Evolutionary conservation across 495 filamentous ascomycete genomes (phyloP).

Genomic region (Aspergillus indologenus): DNA sequence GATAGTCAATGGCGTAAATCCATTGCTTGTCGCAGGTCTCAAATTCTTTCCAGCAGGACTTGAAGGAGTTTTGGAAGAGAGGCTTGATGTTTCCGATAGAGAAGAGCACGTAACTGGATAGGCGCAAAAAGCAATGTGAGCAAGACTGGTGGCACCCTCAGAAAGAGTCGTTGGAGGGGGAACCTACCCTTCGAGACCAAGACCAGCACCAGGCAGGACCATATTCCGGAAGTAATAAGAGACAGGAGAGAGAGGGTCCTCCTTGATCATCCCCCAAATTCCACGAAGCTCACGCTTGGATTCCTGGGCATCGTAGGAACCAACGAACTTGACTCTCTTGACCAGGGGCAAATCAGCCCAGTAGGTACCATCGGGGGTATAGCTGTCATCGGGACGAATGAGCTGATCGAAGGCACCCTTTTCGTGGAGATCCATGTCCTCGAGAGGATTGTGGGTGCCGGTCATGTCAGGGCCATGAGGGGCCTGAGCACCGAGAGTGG

Average conservation of each 20-base stretch:
- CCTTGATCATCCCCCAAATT: constrained; percentile 76
- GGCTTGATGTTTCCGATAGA: constrained; percentile 86
- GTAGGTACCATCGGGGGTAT: constrained; percentile 74
- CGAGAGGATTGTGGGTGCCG: constrained; percentile 47
- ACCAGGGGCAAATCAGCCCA: constrained; percentile 77
- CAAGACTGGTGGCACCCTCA: background rate
- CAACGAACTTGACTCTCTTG: constrained; percentile 69
- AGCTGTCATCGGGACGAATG: constrained; percentile 79
- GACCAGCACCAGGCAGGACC: constrained; percentile 82
- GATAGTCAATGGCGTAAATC: constrained; percentile 74
- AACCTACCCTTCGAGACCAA: constrained; percentile 75
- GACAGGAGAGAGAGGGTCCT: constrained; percentile 74
- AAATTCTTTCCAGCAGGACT: constrained; percentile 65
- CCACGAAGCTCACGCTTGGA: constrained; percentile 56
- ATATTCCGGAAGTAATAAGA: constrained; percentile 84
- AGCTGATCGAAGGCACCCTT: constrained; percentile 68
- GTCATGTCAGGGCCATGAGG: constrained; percentile 56
- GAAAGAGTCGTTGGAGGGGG: background rate
- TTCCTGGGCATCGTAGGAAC: constrained; percentile 62
- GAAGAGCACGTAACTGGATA: constrained; percentile 75
- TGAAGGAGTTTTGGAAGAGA: constrained; percentile 67
- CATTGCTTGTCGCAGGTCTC: constrained; percentile 68
- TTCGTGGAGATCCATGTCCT: constrained; percentile 60
- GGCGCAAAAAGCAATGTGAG: constrained; percentile 6
- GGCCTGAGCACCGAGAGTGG: constrained; percentile 53